Conservation (phyloP, 1,139 yeast species). For the Sugiyamaella sp. region DNA sequence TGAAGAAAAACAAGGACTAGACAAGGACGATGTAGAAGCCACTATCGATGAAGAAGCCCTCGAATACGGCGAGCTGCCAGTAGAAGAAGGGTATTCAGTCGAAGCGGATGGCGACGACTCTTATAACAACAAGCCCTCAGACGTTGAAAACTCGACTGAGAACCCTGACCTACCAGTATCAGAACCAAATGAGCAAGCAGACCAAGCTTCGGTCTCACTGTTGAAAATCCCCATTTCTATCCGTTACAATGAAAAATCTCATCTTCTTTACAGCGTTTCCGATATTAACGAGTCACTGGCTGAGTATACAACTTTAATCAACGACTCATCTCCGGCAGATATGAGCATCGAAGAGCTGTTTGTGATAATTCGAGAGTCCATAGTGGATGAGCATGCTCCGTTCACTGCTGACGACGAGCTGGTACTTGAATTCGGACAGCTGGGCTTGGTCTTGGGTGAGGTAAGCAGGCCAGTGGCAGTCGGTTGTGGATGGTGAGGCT, state of each 20-base stretch:
- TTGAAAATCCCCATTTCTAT: constrained; percentile 16
- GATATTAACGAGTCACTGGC: constrained; percentile 2
- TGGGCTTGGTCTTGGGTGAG: constrained; percentile 32
- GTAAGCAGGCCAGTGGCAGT: constrained; percentile 21
- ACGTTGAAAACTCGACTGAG: too few relatives aligned
- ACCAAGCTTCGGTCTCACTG: neutral
- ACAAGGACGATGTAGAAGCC: neutral
- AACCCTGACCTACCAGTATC: neutral
- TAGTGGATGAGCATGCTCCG: constrained; percentile 21
- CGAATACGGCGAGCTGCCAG: neutral
- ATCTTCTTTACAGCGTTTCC: constrained; percentile 12
- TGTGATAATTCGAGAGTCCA: constrained; percentile 26
- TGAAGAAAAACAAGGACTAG: constrained; percentile 4
- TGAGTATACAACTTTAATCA: constrained; percentile 12
- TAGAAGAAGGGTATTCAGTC: neutral
- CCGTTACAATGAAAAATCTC: constrained; percentile 6
- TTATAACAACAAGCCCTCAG: neutral
- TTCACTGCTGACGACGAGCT: constrained; percentile 30
- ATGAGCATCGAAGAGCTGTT: constrained; percentile 29
- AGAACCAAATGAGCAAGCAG: neutral
- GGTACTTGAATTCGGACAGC: constrained; percentile 27
- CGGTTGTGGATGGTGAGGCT: neutral
- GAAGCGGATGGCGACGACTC: neutral
- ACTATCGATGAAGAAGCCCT: neutral
- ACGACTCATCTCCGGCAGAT: constrained; percentile 15